Evolutionary conservation across 2,329 filamentous ascomycete genomes (phyloP).

Genomic region (Dryadomyces quercivorus): DNA sequence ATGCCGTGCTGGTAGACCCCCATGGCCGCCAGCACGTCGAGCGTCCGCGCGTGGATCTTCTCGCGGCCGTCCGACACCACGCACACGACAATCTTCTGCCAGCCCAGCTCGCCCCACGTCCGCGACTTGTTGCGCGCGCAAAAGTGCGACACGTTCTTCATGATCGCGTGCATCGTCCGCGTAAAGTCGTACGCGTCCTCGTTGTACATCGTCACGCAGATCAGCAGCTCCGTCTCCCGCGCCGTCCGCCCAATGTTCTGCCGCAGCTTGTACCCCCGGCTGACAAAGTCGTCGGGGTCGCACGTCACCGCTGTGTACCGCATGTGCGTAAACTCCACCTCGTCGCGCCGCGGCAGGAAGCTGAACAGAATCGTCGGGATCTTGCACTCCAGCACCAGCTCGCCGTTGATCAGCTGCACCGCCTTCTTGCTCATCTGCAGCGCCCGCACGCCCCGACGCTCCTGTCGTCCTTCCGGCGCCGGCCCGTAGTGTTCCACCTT

Average conservation of each 20-base stretch:
- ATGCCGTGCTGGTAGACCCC: conserved; percentile 98
- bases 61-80: conserved; percentile 90
- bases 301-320: conserved; percentile 91
- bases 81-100: conserved; percentile 98
- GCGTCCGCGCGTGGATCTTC: conserved; percentile 78
- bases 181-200: conserved; percentile 96
- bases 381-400: conserved; percentile 96
- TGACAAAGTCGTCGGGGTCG: conserved; percentile 82
- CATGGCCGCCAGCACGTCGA: conserved; percentile 91
- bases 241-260: conserved; percentile 88
- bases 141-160: conserved; percentile 97
- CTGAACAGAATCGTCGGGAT: conserved; percentile 97
- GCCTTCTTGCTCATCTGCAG: conserved; percentile 89
- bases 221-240: conserved; percentile 87
- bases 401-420: conserved; percentile 91
- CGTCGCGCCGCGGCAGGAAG: conserved; percentile 84
- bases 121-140: conserved; percentile 84
- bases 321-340: conserved; percentile 93
- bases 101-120: conserved; percentile 93
- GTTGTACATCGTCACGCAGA: conserved; percentile 98
- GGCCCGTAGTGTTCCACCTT: conserved; percentile 76
- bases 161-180: conserved; percentile 94
- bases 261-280: conserved; percentile 83
- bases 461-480: conserved; percentile 75
- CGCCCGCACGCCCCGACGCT: conserved; percentile 72